Evolutionary conservation across 108 stramenopile species (phyloP), one percentile per base, ranked within the genome.

Genomic region (Skeletonema tropicum): DNA sequence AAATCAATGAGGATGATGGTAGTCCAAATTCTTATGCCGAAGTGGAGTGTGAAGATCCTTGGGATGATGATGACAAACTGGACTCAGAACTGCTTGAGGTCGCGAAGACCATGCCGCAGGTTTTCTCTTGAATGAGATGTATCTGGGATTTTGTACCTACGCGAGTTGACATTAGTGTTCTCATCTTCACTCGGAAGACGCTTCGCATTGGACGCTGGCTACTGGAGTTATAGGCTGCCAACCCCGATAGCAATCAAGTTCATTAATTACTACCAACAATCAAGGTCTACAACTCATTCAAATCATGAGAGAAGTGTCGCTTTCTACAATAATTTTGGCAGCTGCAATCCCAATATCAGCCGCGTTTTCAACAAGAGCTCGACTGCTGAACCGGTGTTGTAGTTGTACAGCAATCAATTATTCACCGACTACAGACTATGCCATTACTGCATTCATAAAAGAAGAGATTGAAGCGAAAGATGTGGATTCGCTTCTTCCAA

Each of bases 1-100:
- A 73, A 35, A 33, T n/a, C n/a, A n/a, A n/a, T n/a, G n/a, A 46
- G 61, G 71, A 72, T 32, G 23, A 62, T 31, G 71, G 31, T 59
- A 13, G 58, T 33, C 30, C 58, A 33, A 33, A 59, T 3, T 15
- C 58, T 3, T 3, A 26, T 1, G 58, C 58, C 13, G 15, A 3
- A 26, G 30, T 13, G 57, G 26, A 57, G 14, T 30, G 25, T 62
- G 23, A 31, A 62, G 61, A 62, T 15, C 23, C 26, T n/a, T n/a
- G n/a, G n/a, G n/a, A n/a, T n/a, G n/a, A n/a, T n/a, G n/a, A n/a
- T n/a, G n/a, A n/a, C n/a, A 19, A 19, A n/a, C 61, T 62, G 32
- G 61, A 62, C 21, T 62, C 61, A 19, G 14, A 62, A 11, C 32
- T 62, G 23, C 61, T 62, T 39, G 61, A 62, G 19, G 17, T 62